phyloP scores from a whole-genome alignment of 805 yeast genomes.

The Myxozyma sirexii region DNA sequence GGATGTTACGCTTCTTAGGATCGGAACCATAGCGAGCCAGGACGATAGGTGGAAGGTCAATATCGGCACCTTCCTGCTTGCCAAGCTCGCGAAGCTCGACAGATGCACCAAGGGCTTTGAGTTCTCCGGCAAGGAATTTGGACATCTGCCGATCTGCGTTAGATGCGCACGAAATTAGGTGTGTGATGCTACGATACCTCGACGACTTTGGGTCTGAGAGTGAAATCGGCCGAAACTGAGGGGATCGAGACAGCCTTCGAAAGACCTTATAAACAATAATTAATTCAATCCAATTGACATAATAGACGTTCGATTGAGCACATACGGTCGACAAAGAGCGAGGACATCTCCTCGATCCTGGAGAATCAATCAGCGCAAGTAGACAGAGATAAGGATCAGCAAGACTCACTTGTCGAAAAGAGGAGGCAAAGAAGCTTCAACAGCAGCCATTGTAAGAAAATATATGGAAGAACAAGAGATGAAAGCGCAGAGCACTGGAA shows the following conservation, averaged over 20 bases:
- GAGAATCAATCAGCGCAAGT: neutral
- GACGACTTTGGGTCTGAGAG: conserved; percentile 83
- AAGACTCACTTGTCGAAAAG: conserved; percentile 25
- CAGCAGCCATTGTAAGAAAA: conserved; percentile 21
- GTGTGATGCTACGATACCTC: conserved; percentile 41
- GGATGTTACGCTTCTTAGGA: conserved; percentile 80
- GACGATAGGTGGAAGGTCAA: conserved; percentile 92
- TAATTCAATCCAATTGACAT: neutral
- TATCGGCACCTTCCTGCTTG: conserved; percentile 62
- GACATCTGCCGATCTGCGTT: conserved; percentile 57
- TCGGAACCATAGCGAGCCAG: conserved; percentile 84
- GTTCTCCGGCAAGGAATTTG: conserved; percentile 70
- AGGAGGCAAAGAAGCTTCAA: conserved; percentile 22
- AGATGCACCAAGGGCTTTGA: conserved; percentile 71
- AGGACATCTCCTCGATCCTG: conserved; percentile 29
- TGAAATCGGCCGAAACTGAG: conserved; percentile 90
- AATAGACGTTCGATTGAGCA: neutral
- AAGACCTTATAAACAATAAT: conserved; percentile 47
- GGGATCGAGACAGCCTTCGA: conserved; percentile 89
- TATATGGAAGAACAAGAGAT: neutral
- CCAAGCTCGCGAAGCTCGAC: conserved; percentile 84
- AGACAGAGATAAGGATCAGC: neutral
- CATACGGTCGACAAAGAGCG: conserved; percentile 26
- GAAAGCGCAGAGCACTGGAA: neutral
- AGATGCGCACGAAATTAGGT: neutral